Conservation (phyloP, 2,329 filamentous ascomycete species). For the Teratosphaeria pseudoeucalypti region DNA sequence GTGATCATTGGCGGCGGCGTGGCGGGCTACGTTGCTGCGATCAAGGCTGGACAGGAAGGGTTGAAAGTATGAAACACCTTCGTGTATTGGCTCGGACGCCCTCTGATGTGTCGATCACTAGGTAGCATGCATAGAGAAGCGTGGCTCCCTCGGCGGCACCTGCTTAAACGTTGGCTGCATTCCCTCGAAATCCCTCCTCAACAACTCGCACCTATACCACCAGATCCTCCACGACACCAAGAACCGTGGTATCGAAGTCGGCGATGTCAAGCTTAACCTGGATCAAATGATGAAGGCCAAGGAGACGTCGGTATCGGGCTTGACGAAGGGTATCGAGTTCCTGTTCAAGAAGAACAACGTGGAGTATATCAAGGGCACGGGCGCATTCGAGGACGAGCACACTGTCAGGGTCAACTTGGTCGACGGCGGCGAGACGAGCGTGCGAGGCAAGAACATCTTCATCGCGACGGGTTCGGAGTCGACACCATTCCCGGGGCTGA, state of each 20-base stretch:
- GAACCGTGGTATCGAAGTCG: constrained; percentile 92
- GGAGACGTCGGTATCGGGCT: constrained; percentile 73
- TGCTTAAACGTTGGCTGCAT: constrained; percentile 99
- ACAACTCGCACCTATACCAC: constrained; percentile 98
- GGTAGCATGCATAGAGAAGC: constrained; percentile 98
- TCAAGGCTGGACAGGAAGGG: constrained; percentile 96
- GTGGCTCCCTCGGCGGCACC: constrained; percentile 85
- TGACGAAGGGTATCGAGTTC: constrained; percentile 97
- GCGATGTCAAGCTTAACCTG: constrained; percentile 93
- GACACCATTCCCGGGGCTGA: constrained; percentile 90
- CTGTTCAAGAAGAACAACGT: constrained; percentile 99
- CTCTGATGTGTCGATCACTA: constrained; percentile 27
- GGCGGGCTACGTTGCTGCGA: constrained; percentile 95
- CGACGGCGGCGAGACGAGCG: constrained; percentile 80
- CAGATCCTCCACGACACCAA: constrained; percentile 95
- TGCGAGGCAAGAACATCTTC: constrained; percentile 92
- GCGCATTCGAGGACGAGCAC: constrained; percentile 59
- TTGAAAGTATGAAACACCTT: constrained; percentile 61
- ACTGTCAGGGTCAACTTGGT: constrained; percentile 53
- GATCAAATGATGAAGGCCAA: constrained; percentile 97
- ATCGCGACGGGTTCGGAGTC: constrained; percentile 94
- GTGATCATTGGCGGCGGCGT: constrained; percentile 98
- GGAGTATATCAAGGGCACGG: constrained; percentile 92
- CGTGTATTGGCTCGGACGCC: background rate
- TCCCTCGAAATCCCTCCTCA: constrained; percentile 96